These are phyloP conservation scores for Brassica balearica DNA, from an alignment of 441 rosid species.

Conservation along the genomic window DNA sequence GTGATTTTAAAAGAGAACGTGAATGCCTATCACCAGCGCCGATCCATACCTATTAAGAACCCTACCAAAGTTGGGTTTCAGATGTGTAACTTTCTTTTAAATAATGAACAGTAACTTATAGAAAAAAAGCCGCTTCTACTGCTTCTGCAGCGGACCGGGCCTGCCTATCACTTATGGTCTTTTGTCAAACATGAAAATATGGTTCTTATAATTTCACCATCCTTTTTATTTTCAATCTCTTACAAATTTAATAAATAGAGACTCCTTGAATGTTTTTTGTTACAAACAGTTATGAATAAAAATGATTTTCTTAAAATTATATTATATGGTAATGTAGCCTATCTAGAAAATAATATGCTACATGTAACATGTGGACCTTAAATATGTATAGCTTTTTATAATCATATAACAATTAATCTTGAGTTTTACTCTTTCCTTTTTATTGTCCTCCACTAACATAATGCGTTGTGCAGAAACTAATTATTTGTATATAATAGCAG, in stretches of 20 bases:
- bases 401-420: conserved; percentile 40
- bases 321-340: not conserved
- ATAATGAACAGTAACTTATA: no score
- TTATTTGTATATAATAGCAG: conserved; percentile 11
- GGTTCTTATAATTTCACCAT: not conserved
- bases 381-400: conserved; percentile 23
- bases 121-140: no score
- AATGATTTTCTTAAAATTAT: not conserved
- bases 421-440: conserved; percentile 35
- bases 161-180: not conserved
- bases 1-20: no score
- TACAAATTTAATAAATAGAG: not conserved
- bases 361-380: conserved; percentile 29
- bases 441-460: conserved; percentile 37
- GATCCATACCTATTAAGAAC: no score
- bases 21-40: no score
- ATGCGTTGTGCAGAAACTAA: conserved; percentile 28
- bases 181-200: not conserved
- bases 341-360: conserved; percentile 20
- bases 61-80: no score
- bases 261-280: not conserved
- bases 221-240: not conserved
- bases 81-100: no score
- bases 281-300: not conserved
- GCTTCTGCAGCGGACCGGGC: no score